Evolutionary conservation across 2,329 filamentous ascomycete species (phyloP), one percentile per base, ranked within the genome.

Genomic region (Penicillium olsonii): DNA sequence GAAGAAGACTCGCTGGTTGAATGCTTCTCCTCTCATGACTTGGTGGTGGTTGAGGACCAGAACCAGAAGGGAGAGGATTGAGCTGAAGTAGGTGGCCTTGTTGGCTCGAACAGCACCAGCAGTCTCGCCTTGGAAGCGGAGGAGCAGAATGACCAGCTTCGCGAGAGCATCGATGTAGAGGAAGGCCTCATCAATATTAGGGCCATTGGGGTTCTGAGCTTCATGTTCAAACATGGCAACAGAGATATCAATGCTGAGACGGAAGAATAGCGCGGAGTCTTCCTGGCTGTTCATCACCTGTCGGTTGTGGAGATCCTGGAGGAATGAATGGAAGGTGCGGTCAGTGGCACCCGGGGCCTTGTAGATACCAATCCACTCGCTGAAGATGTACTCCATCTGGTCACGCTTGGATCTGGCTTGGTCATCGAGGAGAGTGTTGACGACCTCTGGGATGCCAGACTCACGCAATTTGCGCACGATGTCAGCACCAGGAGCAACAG

Each of bases 371-470:
- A 92, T 83, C 94, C 94, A 99, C 73, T 99, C 94, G 37, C 92
- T 91, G 64, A 99, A 96, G 17, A 96, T 81, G 66, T 99, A 97
- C 61, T 95, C 90, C 72, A 95, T 84, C 68, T 96, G 90, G 54
- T 95, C 90, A 54, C 85, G 84, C 59, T 85, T 85, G 26, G 82
- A 78, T 33, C 75, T 69, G 14, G 77, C 72, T 42, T 83, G 79
- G 48, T 86, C 82, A 18, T 80, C 83, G 24, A 78, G 73, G 44
- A 78, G 70, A 46, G 78, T 69, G 56, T 79, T 77, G 42, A 75
- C 67, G 74, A 81, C 73, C 75, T 90, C 68, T 5, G 75, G 75
- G 34, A 81, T 74, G 12, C 79, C 76, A 44, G 77, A 76, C 56
- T 83, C 77, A 29, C 69, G 80, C 42, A 88, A 68, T 57, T 83